Evolutionary conservation across 1,139 yeast genomes (phyloP), one percentile per base, ranked within the genome.

Genomic region (Pichia sp.): DNA sequence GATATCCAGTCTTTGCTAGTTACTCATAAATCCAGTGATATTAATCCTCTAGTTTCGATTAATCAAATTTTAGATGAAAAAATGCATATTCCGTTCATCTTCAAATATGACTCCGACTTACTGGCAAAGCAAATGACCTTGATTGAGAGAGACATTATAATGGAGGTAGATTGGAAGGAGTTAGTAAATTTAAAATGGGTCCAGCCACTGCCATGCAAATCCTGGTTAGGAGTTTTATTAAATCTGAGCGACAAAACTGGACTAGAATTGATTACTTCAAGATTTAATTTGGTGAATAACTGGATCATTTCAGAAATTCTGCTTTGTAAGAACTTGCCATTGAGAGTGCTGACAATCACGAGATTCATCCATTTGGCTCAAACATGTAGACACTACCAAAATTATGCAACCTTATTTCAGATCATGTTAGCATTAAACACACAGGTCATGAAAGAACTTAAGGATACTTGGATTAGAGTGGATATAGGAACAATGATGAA

Each of bases 101-200:
- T 90, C 54, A 78, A 84, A 61, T 82, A 77, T 60, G 79, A 75
- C 45, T 79, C 95, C 1, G 65, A 68, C 44, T 66, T 74, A 0
- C 66, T 92, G 37, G 87, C 95, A 5, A 74, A 79, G 47, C 97
- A 90, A 56, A 71, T 92, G 63, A 90, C 97, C 0, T 61, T 85
- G 44, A 85, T 92, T 52, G 98, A 92, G 61, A 72, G 81, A 45
- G 97, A 90, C 61, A 77, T 90, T 44, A 63, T 90, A 34, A 75
- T 79, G 44, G 96, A 87, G 55, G 75, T 92, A 40, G 97, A 90
- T 61, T 90, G 97, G 97, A 82, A 81, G 58, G 96, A 87, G 55
- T 70, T 90, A 44, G 73, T 90, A 45, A 94, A 87, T 55, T 66
- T 85, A 52, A 74, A 79, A 47, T 85, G 95, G 88, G 76, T 76